These are phyloP conservation scores for Cucurbitaria berberidis DNA, from an alignment of 2,329 filamentous ascomycete species.

Conservation along the genomic window DNA sequence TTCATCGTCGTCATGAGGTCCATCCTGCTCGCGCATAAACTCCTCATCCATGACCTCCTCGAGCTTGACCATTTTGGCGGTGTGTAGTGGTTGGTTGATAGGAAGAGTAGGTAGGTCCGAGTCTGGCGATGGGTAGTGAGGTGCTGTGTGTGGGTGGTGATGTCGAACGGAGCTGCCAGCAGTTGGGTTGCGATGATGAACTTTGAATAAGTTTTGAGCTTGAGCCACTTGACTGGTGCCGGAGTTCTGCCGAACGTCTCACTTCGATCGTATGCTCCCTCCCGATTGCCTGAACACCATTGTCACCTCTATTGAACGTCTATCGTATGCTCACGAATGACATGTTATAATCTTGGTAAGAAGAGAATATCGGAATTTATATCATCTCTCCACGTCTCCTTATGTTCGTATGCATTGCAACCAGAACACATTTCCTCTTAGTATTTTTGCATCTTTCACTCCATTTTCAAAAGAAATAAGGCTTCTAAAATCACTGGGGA, in stretches of 20 bases:
- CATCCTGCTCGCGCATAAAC: constrained; percentile 75
- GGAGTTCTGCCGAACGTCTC: not conserved
- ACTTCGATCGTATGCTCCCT: no score
- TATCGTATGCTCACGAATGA: no score
- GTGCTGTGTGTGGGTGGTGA: constrained; percentile 5
- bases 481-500: no score
- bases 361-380: no score
- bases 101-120: not conserved
- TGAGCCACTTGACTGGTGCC: constrained; percentile 1
- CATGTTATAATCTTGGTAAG: no score
- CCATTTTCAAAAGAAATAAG: no score
- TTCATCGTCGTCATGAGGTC: constrained; percentile 77
- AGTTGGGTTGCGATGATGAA: constrained; percentile 18
- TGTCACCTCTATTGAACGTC: no score
- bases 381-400: no score
- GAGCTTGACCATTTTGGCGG: constrained; percentile 84
- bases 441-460: no score
- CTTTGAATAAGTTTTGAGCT: constrained; percentile 13
- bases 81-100: not conserved
- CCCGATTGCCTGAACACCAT: no score
- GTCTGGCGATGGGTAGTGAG: constrained; percentile 1
- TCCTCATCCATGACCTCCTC: constrained; percentile 97
- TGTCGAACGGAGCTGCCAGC: constrained; percentile 7
- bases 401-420: no score
- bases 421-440: no score